Percentiles rank a stretch among this genome's conserved stretches.
Evolutionary conservation across 805 yeast genomes (phyloP).

Genomic region (Lachancea dasiensis): DNA sequence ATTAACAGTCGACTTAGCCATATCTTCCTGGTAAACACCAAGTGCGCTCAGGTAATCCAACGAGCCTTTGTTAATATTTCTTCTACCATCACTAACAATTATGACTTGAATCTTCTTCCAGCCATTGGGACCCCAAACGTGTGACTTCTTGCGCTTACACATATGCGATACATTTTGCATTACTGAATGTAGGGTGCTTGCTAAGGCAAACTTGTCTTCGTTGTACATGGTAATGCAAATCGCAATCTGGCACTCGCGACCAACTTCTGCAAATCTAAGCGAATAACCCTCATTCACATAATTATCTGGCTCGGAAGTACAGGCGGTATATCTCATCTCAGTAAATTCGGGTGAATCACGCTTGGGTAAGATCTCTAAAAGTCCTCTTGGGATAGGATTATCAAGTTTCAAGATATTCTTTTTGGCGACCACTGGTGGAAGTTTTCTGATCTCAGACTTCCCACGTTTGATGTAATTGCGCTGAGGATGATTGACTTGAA

Average conservation of each 20-base stretch:
- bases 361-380: constrained; percentile 76
- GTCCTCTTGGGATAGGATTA: constrained; percentile 89
- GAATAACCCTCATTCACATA: constrained; percentile 77
- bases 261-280: constrained; percentile 75
- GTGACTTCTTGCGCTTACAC: constrained; percentile 71
- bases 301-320: constrained; percentile 88
- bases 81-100: constrained; percentile 91
- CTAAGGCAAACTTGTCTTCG: constrained; percentile 83
- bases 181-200: constrained; percentile 91
- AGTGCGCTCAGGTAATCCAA: constrained; percentile 85
- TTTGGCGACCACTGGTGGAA: constrained; percentile 69
- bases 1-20: constrained; percentile 91
- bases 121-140: constrained; percentile 92
- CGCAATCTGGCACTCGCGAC: constrained; percentile 87
- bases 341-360: constrained; percentile 90
- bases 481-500: constrained; percentile 33
- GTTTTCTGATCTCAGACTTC: constrained; percentile 62
- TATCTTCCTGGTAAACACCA: constrained; percentile 96
- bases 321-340: constrained; percentile 95
- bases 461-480: constrained; percentile 43
- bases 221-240: constrained; percentile 96
- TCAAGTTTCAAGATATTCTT: constrained; percentile 67
- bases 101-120: constrained; percentile 96
- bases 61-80: constrained; percentile 78
- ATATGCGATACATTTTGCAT: constrained; percentile 88